Percentiles rank a stretch among this genome's conserved stretches.
Conservation (phyloP, 148 eudicot species). For the Talinum fruticosum region DNA sequence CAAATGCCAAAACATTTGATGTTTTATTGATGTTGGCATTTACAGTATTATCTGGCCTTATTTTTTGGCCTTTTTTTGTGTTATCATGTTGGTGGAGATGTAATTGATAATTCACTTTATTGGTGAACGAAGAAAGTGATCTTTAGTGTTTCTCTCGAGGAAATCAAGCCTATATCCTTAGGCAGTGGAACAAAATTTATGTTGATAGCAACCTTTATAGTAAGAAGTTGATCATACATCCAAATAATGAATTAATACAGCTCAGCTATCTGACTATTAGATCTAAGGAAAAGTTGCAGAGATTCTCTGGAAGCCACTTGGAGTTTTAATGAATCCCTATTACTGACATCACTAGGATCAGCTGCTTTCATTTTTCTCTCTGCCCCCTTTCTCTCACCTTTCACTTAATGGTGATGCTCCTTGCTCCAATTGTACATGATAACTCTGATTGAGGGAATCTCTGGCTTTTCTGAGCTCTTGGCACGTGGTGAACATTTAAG, state of each 20-base stretch:
- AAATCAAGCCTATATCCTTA: neutral
- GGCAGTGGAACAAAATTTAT: neutral
- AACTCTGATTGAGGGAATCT: neutral
- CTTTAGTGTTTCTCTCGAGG: neutral
- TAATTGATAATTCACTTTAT: neutral
- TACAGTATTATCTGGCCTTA: neutral
- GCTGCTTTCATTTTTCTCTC: no score
- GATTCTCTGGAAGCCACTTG: neutral
- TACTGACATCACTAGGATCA: no score
- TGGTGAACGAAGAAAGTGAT: neutral
- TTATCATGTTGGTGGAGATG: neutral
- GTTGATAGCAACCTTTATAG: neutral
- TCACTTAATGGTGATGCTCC: neutral
- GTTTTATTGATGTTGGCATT: neutral
- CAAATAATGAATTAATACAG: neutral
- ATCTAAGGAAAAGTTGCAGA: neutral
- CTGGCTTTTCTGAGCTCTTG: neutral
- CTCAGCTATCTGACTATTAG: neutral
- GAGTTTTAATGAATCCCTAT: neutral
- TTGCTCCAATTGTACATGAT: neutral
- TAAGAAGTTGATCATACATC: neutral
- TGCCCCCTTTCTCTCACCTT: no score
- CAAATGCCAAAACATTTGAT: no score
- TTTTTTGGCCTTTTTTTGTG: neutral
- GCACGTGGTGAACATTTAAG: no score